These are phyloP conservation scores for Nicotiana sylvestris DNA, from an alignment of 257 asterid genomes.

Conservation along the genomic window DNA sequence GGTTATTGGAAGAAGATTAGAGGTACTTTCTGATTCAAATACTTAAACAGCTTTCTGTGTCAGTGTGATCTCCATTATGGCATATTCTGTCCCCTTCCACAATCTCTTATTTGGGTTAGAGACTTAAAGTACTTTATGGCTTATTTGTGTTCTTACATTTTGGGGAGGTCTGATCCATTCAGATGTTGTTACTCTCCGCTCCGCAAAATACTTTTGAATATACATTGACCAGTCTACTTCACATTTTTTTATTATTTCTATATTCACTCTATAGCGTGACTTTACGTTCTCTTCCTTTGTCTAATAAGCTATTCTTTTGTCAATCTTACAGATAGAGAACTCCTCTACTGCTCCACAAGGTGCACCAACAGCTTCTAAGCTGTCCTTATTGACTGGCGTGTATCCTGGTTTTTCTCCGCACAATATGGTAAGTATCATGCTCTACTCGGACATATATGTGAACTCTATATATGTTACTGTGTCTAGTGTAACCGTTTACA, in stretches of 20 bases:
- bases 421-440: slow-evolving; percentile 36
- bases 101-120: too few relatives aligned
- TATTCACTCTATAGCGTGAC: not conserved
- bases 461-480: not conserved
- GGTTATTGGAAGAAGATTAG: slow-evolving; percentile 43
- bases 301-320: not conserved
- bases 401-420: slow-evolving; percentile 49
- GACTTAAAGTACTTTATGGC: too few relatives aligned
- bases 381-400: slow-evolving; percentile 38
- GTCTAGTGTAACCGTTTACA: not conserved
- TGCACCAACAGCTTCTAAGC: slow-evolving; percentile 37
- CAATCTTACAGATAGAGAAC: slow-evolving; percentile 40
- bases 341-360: slow-evolving; percentile 39
- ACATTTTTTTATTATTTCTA: not conserved
- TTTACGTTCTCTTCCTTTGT: not conserved
- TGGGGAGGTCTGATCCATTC: too few relatives aligned
- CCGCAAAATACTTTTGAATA: too few relatives aligned
- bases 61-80: not conserved
- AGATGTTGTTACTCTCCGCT: too few relatives aligned
- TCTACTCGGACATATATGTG: not conserved
- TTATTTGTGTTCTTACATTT: too few relatives aligned
- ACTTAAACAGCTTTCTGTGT: not conserved
- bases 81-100: not conserved
- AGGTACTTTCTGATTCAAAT: slow-evolving; percentile 39
- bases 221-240: not conserved